phyloP scores from a whole-genome alignment of 83 land plant species.

The Picea engelmannii region DNA sequence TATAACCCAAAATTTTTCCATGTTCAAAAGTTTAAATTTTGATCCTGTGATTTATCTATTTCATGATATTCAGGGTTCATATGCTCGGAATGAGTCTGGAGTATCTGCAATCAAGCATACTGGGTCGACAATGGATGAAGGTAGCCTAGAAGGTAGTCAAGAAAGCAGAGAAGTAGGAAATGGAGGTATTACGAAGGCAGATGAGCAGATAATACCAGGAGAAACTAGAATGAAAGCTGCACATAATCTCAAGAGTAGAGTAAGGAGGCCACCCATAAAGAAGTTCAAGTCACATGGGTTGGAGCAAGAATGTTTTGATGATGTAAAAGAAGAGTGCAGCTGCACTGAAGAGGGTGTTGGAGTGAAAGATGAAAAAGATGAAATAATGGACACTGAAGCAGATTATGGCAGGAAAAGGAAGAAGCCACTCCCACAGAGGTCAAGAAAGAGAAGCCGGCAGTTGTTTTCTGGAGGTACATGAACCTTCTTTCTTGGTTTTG shows the following conservation, averaged over 20 bases:
- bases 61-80: neutral
- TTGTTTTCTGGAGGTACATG: constrained; percentile 80
- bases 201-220: too few relatives aligned
- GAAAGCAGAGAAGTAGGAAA: too few relatives aligned
- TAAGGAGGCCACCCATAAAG: constrained; percentile 35
- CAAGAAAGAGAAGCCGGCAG: constrained; percentile 80
- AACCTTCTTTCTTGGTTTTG: too few relatives aligned
- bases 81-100: too few relatives aligned
- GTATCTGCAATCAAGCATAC: too few relatives aligned
- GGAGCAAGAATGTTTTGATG: constrained; percentile 43
- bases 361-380: constrained; percentile 22
- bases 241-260: constrained; percentile 30
- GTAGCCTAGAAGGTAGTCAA: too few relatives aligned
- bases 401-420: constrained; percentile 33
- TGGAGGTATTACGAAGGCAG: too few relatives aligned
- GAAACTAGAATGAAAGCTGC: neutral
- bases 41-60: neutral
- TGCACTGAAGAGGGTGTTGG: constrained; percentile 69
- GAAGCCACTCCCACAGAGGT: constrained; percentile 35
- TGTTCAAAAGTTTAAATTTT: neutral
- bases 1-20: too few relatives aligned
- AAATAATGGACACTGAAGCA: constrained; percentile 27
- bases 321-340: constrained; percentile 77
- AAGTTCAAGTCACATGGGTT: constrained; percentile 25
- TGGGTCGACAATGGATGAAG: too few relatives aligned